Conservation (phyloP, 1,139 yeast species). For the Lodderomyces jiufengensis region DNA sequence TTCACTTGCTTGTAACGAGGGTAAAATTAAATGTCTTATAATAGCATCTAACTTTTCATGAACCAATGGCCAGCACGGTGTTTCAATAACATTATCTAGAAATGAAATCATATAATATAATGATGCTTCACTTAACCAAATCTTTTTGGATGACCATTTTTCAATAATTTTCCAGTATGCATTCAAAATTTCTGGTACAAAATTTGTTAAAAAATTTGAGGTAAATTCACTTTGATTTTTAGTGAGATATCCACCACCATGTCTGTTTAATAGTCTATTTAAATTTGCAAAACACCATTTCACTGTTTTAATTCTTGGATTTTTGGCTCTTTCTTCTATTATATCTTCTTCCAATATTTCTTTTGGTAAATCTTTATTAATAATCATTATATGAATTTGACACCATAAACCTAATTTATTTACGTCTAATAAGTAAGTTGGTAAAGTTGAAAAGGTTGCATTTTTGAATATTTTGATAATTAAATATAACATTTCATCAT, state of each 20-base stretch:
- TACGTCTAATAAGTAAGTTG: conserved; percentile 52
- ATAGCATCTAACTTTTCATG: conserved; percentile 57
- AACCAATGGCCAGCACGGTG: conserved; percentile 53
- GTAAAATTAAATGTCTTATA: conserved; percentile 57
- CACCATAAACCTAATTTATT: conserved; percentile 62
- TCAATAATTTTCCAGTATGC: conserved; percentile 60
- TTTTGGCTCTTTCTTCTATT: conserved; percentile 29
- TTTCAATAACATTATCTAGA: conserved; percentile 56
- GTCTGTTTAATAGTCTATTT: conserved; percentile 54
- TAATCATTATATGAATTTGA: conserved; percentile 51
- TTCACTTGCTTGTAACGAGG: conserved; percentile 55
- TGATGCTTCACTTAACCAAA: conserved; percentile 60
- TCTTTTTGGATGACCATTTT: conserved; percentile 52
- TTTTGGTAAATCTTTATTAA: conserved; percentile 41
- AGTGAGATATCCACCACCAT: conserved; percentile 46
- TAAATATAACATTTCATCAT: conserved; percentile 58
- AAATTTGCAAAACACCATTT: conserved; percentile 76
- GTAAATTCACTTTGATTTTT: conserved; percentile 40
- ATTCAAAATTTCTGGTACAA: conserved; percentile 59
- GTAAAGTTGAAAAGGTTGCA: conserved; percentile 53
- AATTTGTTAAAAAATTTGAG: conserved; percentile 43
- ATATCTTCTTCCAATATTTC: conserved; percentile 36
- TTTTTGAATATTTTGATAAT: conserved; percentile 65
- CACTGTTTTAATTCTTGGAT: conserved; percentile 56
- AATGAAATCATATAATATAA: conserved; percentile 62